phyloP scores from a whole-genome alignment of 2,329 filamentous ascomycete genomes.

The Aschersonia sp. region DNA sequence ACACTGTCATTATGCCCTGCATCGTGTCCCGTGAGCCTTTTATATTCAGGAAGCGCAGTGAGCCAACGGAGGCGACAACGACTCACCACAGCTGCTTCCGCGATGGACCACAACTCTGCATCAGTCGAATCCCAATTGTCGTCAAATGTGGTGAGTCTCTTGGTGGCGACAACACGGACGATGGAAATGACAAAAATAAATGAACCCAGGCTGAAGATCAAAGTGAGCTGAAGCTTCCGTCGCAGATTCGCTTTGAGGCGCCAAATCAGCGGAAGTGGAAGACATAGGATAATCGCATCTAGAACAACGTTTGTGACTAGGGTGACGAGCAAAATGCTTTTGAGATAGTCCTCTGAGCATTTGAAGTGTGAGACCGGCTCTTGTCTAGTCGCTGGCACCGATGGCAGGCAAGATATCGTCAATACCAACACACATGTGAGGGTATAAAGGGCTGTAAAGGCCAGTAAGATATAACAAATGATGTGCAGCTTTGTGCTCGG shows the following conservation, averaged over 20 bases:
- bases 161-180: neutral
- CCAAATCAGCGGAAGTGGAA: neutral
- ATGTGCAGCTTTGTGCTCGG: neutral
- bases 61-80: neutral
- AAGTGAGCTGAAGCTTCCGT: neutral
- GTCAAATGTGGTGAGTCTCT: neutral
- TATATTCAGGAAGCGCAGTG: neutral
- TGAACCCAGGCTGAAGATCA: neutral
- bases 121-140: neutral
- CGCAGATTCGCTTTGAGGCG: neutral
- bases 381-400: neutral
- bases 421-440: neutral
- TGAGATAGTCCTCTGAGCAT: neutral
- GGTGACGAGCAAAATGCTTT: neutral
- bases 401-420: neutral
- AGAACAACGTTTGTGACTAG: neutral
- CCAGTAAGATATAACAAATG: neutral
- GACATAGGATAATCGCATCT: neutral
- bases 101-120: neutral
- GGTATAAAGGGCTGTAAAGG: neutral
- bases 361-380: neutral
- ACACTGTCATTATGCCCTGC: neutral
- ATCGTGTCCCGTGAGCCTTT: neutral
- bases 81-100: neutral
- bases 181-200: constrained; percentile 1